Evolutionary conservation across 2,329 filamentous ascomycete species (phyloP), one percentile per base, ranked within the genome.

Genomic region (Chaetomium strumarium): DNA sequence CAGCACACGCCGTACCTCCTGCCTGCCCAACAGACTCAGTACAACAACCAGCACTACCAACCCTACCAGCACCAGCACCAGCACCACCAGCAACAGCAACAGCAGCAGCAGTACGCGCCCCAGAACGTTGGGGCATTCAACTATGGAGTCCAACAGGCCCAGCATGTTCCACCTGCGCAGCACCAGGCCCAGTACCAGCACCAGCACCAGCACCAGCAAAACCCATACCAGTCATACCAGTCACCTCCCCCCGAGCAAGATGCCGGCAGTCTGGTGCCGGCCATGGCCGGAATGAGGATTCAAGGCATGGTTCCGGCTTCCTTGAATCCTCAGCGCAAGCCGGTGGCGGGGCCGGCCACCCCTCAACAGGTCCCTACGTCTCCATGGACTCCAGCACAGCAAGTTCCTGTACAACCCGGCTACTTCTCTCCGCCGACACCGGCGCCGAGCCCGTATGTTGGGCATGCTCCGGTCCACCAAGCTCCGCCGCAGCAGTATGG

Each of bases 271-370:
- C 31, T 48, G 16, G 14, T 29, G 2, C 17, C 47, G n/a, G 39
- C 42, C 37, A 37, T 49, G 46, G 29, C 51, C 14, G 20, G 11
- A 31, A 54, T 46, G 30, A 34, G 30, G 12, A 16, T 31, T 7
- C 33, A 38, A 10, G 24, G 13, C 19, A 45, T 48, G 41, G 14
- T 20, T 10, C 45, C 48, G 13, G 36, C 44, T n/a, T 24, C 48
- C 17, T 39, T 49, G 19, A 45, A 40, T 12, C 12, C 41, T 3
- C 44, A 41, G 30, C 44, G 52, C 30, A 55, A 55, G 24, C 52
- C 48, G 2, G 49, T 55, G 2, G 29, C 44, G 1, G 39, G 48
- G 5, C 40, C 44, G n/a, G 44, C 39, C 10, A 24, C 16, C 11
- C n/a, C 42, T 17, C 46, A 31, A 24, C 8, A 16, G 19, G 17